Percentiles rank a stretch among this genome's conserved stretches.
Evolutionary conservation across 1,139 yeast species (phyloP).

Genomic region (Candida smagusa): DNA sequence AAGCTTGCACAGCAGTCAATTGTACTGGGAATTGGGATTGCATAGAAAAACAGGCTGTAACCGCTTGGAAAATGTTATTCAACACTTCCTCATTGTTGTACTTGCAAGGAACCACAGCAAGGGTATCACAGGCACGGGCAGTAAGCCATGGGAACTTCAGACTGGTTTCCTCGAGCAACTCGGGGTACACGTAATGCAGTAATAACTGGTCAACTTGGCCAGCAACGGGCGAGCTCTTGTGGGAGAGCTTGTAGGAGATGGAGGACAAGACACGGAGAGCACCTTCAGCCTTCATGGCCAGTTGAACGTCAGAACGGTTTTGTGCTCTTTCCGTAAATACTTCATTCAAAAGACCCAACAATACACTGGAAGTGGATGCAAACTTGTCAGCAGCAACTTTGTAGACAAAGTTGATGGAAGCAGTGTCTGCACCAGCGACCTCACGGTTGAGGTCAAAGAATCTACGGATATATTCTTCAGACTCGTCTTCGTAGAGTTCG

Average conservation of each 20-base stretch:
- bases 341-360: constrained; percentile 49
- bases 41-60: constrained; percentile 40
- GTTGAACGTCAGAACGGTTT: constrained; percentile 24
- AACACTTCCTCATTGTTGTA: constrained; percentile 40
- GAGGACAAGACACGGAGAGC: constrained; percentile 50
- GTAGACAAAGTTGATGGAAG: constrained; percentile 73
- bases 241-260: constrained; percentile 40
- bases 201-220: constrained; percentile 47
- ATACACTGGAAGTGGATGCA: constrained; percentile 36
- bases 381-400: constrained; percentile 47
- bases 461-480: constrained; percentile 70
- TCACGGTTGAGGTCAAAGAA: constrained; percentile 71
- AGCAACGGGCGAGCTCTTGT: constrained; percentile 37
- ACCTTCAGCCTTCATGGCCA: constrained; percentile 47
- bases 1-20: constrained; percentile 53
- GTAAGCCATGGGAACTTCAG: constrained; percentile 44
- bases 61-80: constrained; percentile 43
- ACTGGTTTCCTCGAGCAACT: constrained; percentile 32
- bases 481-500: constrained; percentile 68
- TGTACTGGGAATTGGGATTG: constrained; percentile 48
- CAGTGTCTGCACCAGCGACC: constrained; percentile 72
- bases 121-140: constrained; percentile 55
- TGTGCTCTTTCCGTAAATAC: constrained; percentile 44
- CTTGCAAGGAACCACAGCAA: constrained; percentile 43
- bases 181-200: constrained; percentile 46